Base-by-base conservation (phyloP, 2,329 filamentous ascomycete species). In the Alternaria arbusti region DNA sequence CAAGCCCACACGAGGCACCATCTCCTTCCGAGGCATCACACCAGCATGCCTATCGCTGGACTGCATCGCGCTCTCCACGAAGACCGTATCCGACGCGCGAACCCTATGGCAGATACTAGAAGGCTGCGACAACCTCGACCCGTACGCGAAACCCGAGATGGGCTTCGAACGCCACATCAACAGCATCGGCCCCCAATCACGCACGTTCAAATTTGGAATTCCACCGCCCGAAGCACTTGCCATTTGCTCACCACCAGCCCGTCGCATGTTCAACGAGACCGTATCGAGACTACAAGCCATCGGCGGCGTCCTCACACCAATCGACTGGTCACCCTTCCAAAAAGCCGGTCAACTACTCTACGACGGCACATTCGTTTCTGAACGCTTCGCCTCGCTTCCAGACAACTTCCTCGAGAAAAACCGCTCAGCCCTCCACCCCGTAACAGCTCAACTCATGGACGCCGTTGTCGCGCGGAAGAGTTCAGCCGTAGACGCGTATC, bases 31-130 rank as follows among this genome's bases (percentile, higher is more conserved):
- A 2, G 85, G 86, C 3, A 81, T 88, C 0, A 81, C 85, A 7
- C 86, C 86, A 3, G 87, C 87, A 1, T 89, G 87, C 64, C 79
- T 84, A 20, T 86, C 84, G 1, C 80, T 89, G 1, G 87, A 89
- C 73, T 88, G 86, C 63, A 83, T 88, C 17, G 85, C 87, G 1
- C 82, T 88, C 28, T 81, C 87, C 57, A 80, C 86, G 2, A 78
- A 81, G 23, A 86, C 80, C 1, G 78, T 86, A 10, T 73, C 78
- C 1, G 86, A 88, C 65, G 83, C 84, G 7, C 78, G 86, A 26
- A 79, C 71, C 1, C 79, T 88, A 1, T 83, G 87, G 78, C 81
- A 85, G 6, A 73, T 83, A 0, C 80, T 82, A 47, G 76, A 79
- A 65, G 82, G 79, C 4, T 82, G 83, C 49, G 87, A 88, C 63